Conservation (phyloP, 23 red algal genomes). For the Cyanidioschyzon merolae region DNA sequence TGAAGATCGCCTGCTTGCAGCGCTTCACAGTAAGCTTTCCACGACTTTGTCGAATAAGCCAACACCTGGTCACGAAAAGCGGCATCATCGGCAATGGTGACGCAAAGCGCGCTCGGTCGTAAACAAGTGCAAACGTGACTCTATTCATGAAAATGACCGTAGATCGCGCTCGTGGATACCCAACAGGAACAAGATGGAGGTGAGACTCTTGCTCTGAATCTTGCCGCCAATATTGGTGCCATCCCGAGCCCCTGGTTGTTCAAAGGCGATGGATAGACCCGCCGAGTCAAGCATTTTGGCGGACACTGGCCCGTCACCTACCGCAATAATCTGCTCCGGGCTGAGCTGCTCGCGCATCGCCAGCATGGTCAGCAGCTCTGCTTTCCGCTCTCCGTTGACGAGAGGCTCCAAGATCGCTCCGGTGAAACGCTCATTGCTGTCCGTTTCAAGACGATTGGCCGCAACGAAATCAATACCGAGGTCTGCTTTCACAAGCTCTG, state of each 20-base stretch:
- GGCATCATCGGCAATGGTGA: too few species aligned
- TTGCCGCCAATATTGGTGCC: slow-evolving; percentile 25
- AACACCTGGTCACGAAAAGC: too few species aligned
- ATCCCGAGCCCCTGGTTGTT: slow-evolving; percentile 50
- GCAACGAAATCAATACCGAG: slow-evolving; percentile 73
- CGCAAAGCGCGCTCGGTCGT: too few species aligned
- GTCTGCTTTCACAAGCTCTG: slow-evolving; percentile 43
- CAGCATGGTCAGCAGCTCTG: slow-evolving; percentile 69
- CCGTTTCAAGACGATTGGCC: slow-evolving; percentile 62
- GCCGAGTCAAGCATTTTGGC: slow-evolving; percentile 61
- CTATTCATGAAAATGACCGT: slow-evolving; percentile 4
- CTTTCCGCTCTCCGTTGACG: slow-evolving; percentile 75
- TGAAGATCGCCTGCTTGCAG: too few species aligned
- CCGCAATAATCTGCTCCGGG: slow-evolving; percentile 75
- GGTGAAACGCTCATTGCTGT: slow-evolving; percentile 47
- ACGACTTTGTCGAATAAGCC: too few species aligned
- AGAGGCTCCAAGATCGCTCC: slow-evolving; percentile 46
- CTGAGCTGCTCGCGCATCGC: slow-evolving; percentile 84
- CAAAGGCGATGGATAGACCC: slow-evolving; percentile 80
- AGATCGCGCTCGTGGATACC: slow-evolving; percentile 65
- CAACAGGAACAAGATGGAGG: slow-evolving; percentile 63
- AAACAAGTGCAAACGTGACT: too few species aligned
- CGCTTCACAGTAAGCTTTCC: too few species aligned
- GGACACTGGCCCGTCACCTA: slow-evolving; percentile 90
- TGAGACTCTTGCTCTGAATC: slow-evolving; percentile 57